Evolutionary conservation across 441 rosid genomes (phyloP).

Genomic region (Brassica hybrid): DNA sequence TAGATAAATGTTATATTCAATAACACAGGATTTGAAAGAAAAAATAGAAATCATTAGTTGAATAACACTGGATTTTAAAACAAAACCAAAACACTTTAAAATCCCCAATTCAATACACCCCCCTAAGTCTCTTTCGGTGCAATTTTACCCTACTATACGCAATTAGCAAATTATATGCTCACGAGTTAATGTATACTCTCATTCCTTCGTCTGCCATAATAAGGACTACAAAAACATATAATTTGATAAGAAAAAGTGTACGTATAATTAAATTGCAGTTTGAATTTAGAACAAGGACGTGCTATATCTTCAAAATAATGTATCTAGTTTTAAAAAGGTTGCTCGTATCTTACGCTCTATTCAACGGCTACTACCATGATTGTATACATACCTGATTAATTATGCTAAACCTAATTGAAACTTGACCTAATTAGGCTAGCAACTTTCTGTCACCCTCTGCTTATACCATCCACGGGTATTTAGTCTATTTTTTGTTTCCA

Average conservation of each 20-base stretch:
- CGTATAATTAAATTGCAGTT: not conserved
- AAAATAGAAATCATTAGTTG: too few relatives aligned
- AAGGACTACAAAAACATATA: not conserved
- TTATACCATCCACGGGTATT: slow-evolving; percentile 11
- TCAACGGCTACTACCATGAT: slow-evolving; percentile 20
- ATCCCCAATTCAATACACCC: too few relatives aligned
- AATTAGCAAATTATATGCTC: slow-evolving; percentile 38
- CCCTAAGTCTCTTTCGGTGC: slow-evolving; percentile 41
- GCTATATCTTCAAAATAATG: slow-evolving; percentile 2
- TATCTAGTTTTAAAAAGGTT: slow-evolving; percentile 17
- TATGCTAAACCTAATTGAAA: slow-evolving; percentile 17
- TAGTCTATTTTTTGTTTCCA: not conserved
- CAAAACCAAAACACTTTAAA: too few relatives aligned
- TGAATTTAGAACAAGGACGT: not conserved
- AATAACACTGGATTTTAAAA: too few relatives aligned
- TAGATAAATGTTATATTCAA: too few relatives aligned
- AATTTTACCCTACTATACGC: slow-evolving; percentile 4
- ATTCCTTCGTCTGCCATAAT: not conserved
- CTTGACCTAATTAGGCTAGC: slow-evolving; percentile 18
- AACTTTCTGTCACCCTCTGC: slow-evolving; percentile 28
- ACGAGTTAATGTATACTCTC: slow-evolving; percentile 29
- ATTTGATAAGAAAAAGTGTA: not conserved
- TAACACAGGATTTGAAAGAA: too few relatives aligned
- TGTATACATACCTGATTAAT: slow-evolving; percentile 15
- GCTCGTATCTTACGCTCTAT: slow-evolving; percentile 6